phyloP scores from a whole-genome alignment of 768 basidiomycete genomes.

The Galerina marginata region DNA sequence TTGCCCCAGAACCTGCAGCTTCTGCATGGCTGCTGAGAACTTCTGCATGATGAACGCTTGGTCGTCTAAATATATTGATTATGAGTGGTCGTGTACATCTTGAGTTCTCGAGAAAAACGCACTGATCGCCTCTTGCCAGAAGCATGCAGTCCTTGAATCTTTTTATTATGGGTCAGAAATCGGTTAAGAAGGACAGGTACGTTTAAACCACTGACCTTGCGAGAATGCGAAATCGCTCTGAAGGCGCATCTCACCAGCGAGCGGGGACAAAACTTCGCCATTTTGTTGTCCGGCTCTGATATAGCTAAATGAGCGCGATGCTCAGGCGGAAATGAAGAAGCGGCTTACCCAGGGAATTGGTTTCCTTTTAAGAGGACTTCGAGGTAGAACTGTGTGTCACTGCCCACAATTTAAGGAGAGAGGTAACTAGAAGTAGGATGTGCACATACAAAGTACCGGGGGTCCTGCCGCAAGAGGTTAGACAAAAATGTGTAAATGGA shows the following conservation, averaged over 20 bases:
- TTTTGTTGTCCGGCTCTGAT: conserved; percentile 10
- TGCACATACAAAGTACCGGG: conserved; percentile 17
- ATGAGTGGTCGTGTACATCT: no score
- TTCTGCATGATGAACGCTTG: background rate
- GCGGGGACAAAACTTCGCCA: conserved; percentile 38
- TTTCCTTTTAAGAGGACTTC: conserved; percentile 35
- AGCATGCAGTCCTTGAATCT: background rate
- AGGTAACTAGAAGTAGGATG: background rate
- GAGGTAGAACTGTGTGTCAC: conserved; percentile 40
- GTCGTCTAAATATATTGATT: background rate
- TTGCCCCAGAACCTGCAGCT: background rate
- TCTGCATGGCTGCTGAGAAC: background rate
- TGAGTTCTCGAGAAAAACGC: background rate
- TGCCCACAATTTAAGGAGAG: background rate
- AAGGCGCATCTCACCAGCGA: conserved; percentile 44
- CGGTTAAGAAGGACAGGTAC: no score
- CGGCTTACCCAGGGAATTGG: conserved; percentile 18
- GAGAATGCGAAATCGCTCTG: conserved; percentile 39
- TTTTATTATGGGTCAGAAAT: no score
- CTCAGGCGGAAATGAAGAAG: no score
- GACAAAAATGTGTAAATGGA: background rate
- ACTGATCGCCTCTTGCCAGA: conserved; percentile 2
- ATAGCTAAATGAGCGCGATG: no score
- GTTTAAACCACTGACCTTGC: background rate
- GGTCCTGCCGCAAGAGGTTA: conserved; percentile 4